Base-by-base conservation (phyloP, 495 filamentous ascomycete genomes). In the Chaetomidium leptoderma region DNA sequence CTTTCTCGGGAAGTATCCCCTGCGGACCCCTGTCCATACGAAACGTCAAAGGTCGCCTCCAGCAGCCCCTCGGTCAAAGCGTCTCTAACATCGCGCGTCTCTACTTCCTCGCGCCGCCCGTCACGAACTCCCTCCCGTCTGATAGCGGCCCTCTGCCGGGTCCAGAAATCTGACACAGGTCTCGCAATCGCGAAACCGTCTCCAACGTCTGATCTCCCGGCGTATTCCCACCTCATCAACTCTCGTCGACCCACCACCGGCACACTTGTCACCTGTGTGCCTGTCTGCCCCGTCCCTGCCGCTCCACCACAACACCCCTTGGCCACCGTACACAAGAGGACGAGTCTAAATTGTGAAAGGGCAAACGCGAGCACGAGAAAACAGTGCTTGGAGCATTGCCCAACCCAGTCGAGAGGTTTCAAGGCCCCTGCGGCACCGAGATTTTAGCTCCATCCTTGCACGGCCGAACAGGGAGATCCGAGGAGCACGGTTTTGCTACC, bases 31-130 rank as follows among this genome's bases (percentile, higher is more conserved):
- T 74, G 73, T 71, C 71, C 43, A 61, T 54, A 40, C 68, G 72
- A 77, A 75, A 73, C 72, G 57, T 48, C 68, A 19, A 63, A 68
- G 59, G 66, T 68, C 62, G 55, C 67, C 63, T 59, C 42, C 60
- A 58, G 29, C 42, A 59, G 19, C 52, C 58, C 61, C 69, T 61
- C 57, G 40, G 66, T 69, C 70, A 67, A 66, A 67, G 66, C 73
- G 62, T 61, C 70, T 72, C 70, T 73, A 71, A 77, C 74, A 71
- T 21, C 46, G 44, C 66, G 62, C 70, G 74, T 78, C 74, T 77
- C 74, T 76, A 74, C 70, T 62, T 53, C 58, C 33, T 27, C 55
- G 66, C 57, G 33, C 63, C 60, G 58, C 62, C 63, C 52, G 45
- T 54, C 63, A 55, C 62, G 45, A 53, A 51, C 21, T 19, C 52